phyloP scores from a whole-genome alignment of 2,329 filamentous ascomycete species.

The Keithomyces neogunnii region DNA sequence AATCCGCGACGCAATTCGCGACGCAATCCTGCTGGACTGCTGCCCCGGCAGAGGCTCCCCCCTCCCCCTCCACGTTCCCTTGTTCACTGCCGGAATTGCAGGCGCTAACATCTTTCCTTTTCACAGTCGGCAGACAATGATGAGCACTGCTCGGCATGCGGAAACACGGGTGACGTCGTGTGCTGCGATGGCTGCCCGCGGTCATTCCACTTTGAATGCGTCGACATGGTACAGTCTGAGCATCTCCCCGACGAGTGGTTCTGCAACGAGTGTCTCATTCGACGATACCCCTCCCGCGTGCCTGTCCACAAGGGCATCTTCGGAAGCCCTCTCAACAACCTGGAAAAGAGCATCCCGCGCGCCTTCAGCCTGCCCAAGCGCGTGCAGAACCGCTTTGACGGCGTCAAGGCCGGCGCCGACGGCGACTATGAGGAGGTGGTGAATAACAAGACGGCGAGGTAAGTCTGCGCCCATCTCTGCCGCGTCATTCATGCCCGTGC shows the following conservation, averaged over 20 bases:
- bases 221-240: conserved; percentile 68
- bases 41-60: no score
- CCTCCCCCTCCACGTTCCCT: not conserved
- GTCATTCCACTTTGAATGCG: conserved; percentile 83
- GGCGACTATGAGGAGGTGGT: conserved; percentile 71
- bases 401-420: conserved; percentile 65
- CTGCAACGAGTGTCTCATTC: conserved; percentile 63
- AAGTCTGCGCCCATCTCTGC: conserved; percentile 26
- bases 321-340: conserved; percentile 50
- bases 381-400: conserved; percentile 70
- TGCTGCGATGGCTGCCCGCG: conserved; percentile 90
- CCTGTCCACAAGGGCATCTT: conserved; percentile 48
- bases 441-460: conserved; percentile 55
- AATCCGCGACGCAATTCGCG: no score
- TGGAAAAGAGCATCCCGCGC: conserved; percentile 62
- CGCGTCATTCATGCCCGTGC: not conserved
- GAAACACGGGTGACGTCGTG: conserved; percentile 73
- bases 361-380: conserved; percentile 64
- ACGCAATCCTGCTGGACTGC: no score
- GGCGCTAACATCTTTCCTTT: conserved; percentile 20
- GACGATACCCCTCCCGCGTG: conserved; percentile 36
- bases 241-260: conserved; percentile 71
- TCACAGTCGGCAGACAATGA: conserved; percentile 58
- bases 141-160: conserved; percentile 82
- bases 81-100: not conserved